phyloP scores from a whole-genome alignment of 2,329 filamentous ascomycete species.

The Paradendryphiella salina region DNA sequence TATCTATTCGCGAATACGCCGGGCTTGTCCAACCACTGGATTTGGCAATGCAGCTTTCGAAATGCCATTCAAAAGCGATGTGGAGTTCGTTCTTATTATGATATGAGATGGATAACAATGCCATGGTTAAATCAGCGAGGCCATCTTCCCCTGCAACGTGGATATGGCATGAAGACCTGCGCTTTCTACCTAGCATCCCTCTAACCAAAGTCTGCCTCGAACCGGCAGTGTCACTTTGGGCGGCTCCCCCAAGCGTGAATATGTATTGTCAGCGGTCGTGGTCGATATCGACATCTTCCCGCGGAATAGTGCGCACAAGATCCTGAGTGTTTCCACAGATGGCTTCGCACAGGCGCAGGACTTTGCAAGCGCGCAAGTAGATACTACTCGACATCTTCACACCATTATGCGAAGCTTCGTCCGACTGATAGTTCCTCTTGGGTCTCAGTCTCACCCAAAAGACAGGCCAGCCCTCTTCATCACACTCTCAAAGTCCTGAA shows the following conservation, averaged over 20 bases:
- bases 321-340: background rate
- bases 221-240: background rate
- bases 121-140: background rate
- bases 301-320: background rate
- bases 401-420: background rate
- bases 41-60: background rate
- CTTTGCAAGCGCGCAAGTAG: background rate
- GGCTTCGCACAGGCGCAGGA: background rate
- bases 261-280: background rate
- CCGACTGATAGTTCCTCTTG: background rate
- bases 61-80: too few relatives aligned
- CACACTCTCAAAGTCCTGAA: conserved; percentile 82
- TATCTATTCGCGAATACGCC: conserved; percentile 12
- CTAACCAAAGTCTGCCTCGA: background rate
- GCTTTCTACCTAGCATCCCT: background rate
- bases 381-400: background rate
- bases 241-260: background rate
- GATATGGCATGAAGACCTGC: background rate
- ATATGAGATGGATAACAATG: too few relatives aligned
- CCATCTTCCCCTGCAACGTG: background rate
- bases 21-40: conserved; percentile 9
- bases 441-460: conserved; percentile 63
- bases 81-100: too few relatives aligned
- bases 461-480: conserved; percentile 78
- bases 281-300: background rate